Evolutionary conservation across 2,329 filamentous ascomycete genomes (phyloP), one percentile per base, ranked within the genome.

Genomic region (Colletotrichum neosansevieriae): DNA sequence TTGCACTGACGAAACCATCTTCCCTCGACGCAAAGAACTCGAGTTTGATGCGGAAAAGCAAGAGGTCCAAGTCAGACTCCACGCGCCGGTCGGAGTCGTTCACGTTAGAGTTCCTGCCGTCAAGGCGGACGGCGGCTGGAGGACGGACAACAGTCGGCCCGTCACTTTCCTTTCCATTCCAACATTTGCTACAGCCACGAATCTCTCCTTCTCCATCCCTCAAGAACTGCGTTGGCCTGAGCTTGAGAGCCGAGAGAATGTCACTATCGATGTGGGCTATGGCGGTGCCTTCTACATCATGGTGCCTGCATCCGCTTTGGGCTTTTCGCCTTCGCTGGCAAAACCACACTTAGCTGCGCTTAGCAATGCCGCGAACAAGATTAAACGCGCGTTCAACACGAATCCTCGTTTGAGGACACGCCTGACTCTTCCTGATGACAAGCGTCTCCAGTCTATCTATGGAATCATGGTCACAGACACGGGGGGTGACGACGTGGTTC

Each of bases 271-370:
- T 62, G 69, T 84, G 24, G 75, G 76, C 29, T 85, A 82, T 54
- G 83, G 83, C 0, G 82, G 83, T 2, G 80, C 81, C 0, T 85
- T 82, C 67, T 84, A 81, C 69, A 76, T 76, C 47, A 56, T 85
- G 0, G 73, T 83, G 13, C 50, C 74, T 4, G 79, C 76, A 0
- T 59, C 68, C 1, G 76, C 80, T 32, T 73, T 85, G 2, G 83
- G 82, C 0, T 83, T 84, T 6, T 11, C 67, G 5, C n/a, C 60
- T 6, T 74, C 76, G 0, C 61, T 81, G 9, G 19, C 49, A 11
- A 66, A 70, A 4, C 65, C 80, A 2, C 72, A 80, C 38, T 42
- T 81, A 3, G 68, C 70, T 3, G 72, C 71, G 10, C 71, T 81
- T 49, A 76, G 78, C 24, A 61, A 71, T 17, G 76, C 77, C 1